Evolutionary conservation across 805 yeast genomes (phyloP).

Genomic region (Aciculoconidium aculeatum): DNA sequence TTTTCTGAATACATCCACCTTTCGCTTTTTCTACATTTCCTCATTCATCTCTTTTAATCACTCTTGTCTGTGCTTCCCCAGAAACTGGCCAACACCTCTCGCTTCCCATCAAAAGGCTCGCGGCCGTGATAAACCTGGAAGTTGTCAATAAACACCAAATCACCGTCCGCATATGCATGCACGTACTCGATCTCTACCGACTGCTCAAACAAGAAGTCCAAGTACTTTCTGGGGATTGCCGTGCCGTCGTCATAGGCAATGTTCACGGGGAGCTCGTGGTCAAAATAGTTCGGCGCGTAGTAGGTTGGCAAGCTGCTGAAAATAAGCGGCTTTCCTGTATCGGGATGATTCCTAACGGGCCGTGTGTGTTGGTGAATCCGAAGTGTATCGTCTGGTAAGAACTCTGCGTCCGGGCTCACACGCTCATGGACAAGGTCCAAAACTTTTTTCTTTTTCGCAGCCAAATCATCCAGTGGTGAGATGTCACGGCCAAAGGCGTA

Average conservation of each 20-base stretch:
- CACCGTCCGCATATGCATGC: slow-evolving; percentile 15
- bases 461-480: slow-evolving; percentile 2
- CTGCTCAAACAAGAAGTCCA: slow-evolving; percentile 14
- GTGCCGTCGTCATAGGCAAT: slow-evolving; percentile 16
- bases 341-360: slow-evolving; percentile 7
- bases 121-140: slow-evolving; percentile 18
- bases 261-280: slow-evolving; percentile 4
- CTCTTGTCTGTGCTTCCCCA: no score
- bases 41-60: no score
- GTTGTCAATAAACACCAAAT: slow-evolving; percentile 15
- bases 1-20: no score
- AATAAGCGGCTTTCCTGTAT: slow-evolving; percentile 10
- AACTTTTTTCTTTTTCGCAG: slow-evolving; percentile 5
- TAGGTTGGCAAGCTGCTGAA: slow-evolving; percentile 18
- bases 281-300: slow-evolving; percentile 10
- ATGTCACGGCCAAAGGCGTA: slow-evolving; percentile 7
- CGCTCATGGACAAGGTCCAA: slow-evolving; percentile 4
- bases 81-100: slow-evolving; percentile 17
- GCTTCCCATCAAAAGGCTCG: slow-evolving; percentile 14
- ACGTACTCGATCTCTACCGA: slow-evolving; percentile 14
- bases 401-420: slow-evolving; percentile 7
- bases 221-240: slow-evolving; percentile 13
- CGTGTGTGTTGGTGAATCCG: slow-evolving; percentile 8
- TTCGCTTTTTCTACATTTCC: no score
- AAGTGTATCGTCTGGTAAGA: slow-evolving; percentile 5